These are phyloP conservation scores for Lantana camara DNA, from an alignment of 257 asterid genomes.

Conservation along the genomic window DNA sequence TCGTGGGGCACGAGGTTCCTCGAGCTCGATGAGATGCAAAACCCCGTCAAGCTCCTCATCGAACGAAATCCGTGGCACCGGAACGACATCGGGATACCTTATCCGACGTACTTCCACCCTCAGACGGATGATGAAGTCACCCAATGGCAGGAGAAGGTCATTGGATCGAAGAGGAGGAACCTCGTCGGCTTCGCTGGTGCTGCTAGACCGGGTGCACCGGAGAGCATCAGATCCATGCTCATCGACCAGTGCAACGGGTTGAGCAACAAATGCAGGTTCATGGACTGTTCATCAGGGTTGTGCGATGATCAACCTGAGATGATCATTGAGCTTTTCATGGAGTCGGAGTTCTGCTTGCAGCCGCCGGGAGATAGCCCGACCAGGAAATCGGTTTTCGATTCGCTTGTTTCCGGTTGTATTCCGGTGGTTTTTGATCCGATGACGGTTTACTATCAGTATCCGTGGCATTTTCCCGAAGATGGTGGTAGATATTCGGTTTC, in stretches of 20 bases:
- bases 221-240: slow-evolving; percentile 51
- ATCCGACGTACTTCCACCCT: slow-evolving; percentile 77
- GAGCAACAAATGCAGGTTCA: slow-evolving; percentile 39
- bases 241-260: slow-evolving; percentile 54
- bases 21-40: slow-evolving; percentile 68
- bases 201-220: slow-evolving; percentile 46
- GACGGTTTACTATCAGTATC: slow-evolving; percentile 70
- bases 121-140: slow-evolving; percentile 55
- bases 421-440: slow-evolving; percentile 67
- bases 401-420: slow-evolving; percentile 63
- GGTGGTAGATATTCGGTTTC: slow-evolving; percentile 53
- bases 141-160: slow-evolving; percentile 53
- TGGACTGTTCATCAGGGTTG: slow-evolving; percentile 51
- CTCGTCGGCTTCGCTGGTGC: slow-evolving; percentile 70
- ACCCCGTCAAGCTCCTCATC: slow-evolving; percentile 65
- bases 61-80: slow-evolving; percentile 69
- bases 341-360: slow-evolving; percentile 74
- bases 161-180: slow-evolving; percentile 31
- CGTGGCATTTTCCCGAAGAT: slow-evolving; percentile 76
- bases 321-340: slow-evolving; percentile 43
- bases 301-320: slow-evolving; percentile 54
- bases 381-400: slow-evolving; percentile 72
- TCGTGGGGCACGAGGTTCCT: slow-evolving; percentile 69
- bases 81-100: slow-evolving; percentile 69
- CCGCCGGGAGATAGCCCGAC: slow-evolving; percentile 84